A percentile compares a stretch with the other conserved stretches of the same genome.
Evolutionary conservation across 225 moss, liverwort and hornwort genomes (phyloP).

Genomic region (Thuidium tamariscinum): DNA sequence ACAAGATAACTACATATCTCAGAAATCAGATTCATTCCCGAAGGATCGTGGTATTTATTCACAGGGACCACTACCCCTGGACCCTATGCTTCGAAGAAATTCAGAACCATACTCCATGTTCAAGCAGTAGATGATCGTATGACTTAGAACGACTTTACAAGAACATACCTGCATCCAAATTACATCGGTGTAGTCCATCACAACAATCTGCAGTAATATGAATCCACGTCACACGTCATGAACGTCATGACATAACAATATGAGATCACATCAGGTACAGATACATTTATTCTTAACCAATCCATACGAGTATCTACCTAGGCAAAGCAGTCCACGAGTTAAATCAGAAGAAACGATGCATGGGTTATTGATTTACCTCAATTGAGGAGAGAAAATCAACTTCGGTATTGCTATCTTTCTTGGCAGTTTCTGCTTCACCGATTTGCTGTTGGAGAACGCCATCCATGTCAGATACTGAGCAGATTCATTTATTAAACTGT

Average conservation of each 20-base stretch:
- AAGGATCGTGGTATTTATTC: not conserved
- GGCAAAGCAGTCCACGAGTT: not conserved
- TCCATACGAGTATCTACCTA: not conserved
- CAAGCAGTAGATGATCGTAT: not conserved
- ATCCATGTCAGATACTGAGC: not conserved
- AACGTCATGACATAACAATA: not conserved
- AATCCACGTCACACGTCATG: not conserved
- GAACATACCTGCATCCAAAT: slow-evolving; percentile 80
- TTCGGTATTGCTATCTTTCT: slow-evolving; percentile 57
- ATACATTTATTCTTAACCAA: not conserved
- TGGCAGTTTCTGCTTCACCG: slow-evolving; percentile 73
- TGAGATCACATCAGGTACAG: not conserved
- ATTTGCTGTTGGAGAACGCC: slow-evolving; percentile 48
- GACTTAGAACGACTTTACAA: not conserved
- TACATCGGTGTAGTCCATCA: slow-evolving; percentile 73
- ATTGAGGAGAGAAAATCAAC: slow-evolving; percentile 91
- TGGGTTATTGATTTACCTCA: slow-evolving; percentile 40
- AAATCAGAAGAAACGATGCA: not conserved
- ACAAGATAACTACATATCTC: not conserved
- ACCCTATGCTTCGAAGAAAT: not conserved
- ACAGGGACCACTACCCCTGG: not conserved
- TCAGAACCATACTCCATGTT: not conserved
- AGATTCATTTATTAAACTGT: not conserved
- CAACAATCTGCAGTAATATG: slow-evolving; percentile 54
- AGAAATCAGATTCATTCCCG: not conserved